These are phyloP conservation scores for Jacaranda mimosifolia DNA, from an alignment of 257 asterid genomes.

Conservation along the genomic window DNA sequence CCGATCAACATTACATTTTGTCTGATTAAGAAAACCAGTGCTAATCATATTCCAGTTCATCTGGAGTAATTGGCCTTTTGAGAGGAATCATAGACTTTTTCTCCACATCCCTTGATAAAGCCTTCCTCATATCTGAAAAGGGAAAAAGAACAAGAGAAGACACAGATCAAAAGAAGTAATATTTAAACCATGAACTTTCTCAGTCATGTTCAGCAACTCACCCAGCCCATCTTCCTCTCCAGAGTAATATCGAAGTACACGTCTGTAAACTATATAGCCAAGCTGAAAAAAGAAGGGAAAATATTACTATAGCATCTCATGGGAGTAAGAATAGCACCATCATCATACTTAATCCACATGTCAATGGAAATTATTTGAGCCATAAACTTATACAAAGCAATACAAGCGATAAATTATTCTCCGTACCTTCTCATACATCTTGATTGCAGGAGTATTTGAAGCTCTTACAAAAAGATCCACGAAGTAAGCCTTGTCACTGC, in stretches of 20 bases:
- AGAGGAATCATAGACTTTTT: conserved; percentile 92
- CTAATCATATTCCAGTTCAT: conserved; percentile 95
- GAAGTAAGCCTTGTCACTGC: conserved; percentile 89
- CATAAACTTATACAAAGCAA: background rate
- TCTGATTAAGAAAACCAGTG: conserved; percentile 17
- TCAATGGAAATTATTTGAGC: background rate
- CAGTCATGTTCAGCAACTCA: conserved; percentile 47
- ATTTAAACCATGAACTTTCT: background rate
- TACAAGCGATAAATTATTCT: background rate
- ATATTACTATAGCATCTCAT: background rate
- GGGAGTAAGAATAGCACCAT: conserved; percentile 14
- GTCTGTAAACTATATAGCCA: conserved; percentile 86
- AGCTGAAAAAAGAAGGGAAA: conserved; percentile 58
- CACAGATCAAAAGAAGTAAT: background rate
- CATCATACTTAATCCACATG: background rate
- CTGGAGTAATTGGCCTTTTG: conserved; percentile 90
- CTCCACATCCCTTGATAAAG: conserved; percentile 87
- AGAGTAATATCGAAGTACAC: conserved; percentile 91
- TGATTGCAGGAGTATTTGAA: conserved; percentile 94
- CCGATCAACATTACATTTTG: conserved; percentile 12
- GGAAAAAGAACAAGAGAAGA: conserved; percentile 8
- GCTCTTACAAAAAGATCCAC: conserved; percentile 99
- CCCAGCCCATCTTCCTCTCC: conserved; percentile 99
- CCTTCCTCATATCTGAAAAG: conserved; percentile 92
- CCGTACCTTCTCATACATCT: conserved; percentile 98